Evolutionary conservation across 169 alveolate genomes (phyloP).

Genomic region (Babesia bovis): DNA sequence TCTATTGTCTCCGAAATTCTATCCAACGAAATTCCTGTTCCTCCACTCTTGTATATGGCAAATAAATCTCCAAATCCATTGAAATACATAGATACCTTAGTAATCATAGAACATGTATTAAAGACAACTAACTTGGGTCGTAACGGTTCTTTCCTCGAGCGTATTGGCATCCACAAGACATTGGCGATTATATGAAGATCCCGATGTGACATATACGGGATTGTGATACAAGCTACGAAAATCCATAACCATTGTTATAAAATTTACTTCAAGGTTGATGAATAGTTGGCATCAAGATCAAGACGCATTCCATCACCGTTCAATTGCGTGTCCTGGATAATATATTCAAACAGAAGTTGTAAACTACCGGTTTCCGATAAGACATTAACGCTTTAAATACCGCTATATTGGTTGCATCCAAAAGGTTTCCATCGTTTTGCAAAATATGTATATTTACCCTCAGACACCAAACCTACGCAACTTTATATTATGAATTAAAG

Average conservation of each 20-base stretch:
- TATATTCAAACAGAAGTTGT: too few relatives aligned
- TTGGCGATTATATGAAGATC: background rate
- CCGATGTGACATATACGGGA: constrained; percentile 22
- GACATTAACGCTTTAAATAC: constrained; percentile 62
- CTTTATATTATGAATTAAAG: background rate
- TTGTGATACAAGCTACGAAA: constrained; percentile 44
- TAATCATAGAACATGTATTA: background rate
- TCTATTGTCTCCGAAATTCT: constrained; percentile 11
- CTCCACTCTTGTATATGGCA: constrained; percentile 38
- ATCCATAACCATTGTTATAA: background rate
- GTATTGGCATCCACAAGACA: constrained; percentile 29
- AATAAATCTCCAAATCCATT: constrained; percentile 58
- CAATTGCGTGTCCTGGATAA: background rate
- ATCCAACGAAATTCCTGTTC: constrained; percentile 11
- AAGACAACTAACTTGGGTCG: constrained; percentile 17
- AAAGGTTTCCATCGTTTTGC: constrained; percentile 70
- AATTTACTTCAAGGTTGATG: constrained; percentile 7
- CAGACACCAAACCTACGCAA: constrained; percentile 63
- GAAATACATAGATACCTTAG: constrained; percentile 26
- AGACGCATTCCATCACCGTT: background rate
- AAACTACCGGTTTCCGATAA: constrained; percentile 51
- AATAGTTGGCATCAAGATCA: background rate
- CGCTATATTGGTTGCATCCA: constrained; percentile 60
- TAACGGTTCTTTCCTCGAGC: constrained; percentile 27
- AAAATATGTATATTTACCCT: constrained; percentile 65